Base-by-base conservation (phyloP, 257 asterid genomes). In the Capsicum baccatum region DNA sequence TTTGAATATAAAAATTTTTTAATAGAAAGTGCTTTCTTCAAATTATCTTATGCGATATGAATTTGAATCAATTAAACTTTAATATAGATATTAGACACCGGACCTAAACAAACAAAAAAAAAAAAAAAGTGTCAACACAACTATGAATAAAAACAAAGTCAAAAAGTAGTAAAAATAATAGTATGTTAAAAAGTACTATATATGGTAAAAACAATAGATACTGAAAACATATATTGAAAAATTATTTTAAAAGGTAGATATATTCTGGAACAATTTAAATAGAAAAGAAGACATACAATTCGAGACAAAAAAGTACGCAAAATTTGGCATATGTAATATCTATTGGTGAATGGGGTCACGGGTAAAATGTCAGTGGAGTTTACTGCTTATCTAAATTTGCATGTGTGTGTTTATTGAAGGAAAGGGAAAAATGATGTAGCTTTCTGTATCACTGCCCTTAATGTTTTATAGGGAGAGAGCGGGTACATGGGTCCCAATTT, bases 401-500 rank as follows among this genome's bases (percentile, higher is more conserved):
- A 66, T 66, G 15, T 62, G 59, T 56, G 8, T 66, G 14, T 66
- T 54, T 54, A 76, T 14, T 76, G 81, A 76, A 76, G 33, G 10
- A 21, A 50, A 4, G 60, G 82, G 3, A 14, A 44, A 78, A 78
- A 52, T 78, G 33, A 78, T 26, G 33, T 78, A 14, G 81, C 54
- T 37, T 52, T 68, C 12, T 68, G 76, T 26, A 14, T 52, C 81
- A 54, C 50, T 54, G 33, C 26, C 82, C 54, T 54, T 54, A 54
- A 26, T 78, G 64, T 15, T 78, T 13, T 26, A 54, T 54, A 54
- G 33, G 33, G 44, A 39, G 3, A 39, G 44, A 39, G 44, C 44
- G 44, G 64, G 82, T 47, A 13, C 81, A 68, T 8, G 54, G 76
- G 76, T 68, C 81, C 64, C 82, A 78, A 78, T 14, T 54, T 78